Conservation (phyloP, 2,329 filamentous ascomycete species). For the Hymenoscyphus albidus region DNA sequence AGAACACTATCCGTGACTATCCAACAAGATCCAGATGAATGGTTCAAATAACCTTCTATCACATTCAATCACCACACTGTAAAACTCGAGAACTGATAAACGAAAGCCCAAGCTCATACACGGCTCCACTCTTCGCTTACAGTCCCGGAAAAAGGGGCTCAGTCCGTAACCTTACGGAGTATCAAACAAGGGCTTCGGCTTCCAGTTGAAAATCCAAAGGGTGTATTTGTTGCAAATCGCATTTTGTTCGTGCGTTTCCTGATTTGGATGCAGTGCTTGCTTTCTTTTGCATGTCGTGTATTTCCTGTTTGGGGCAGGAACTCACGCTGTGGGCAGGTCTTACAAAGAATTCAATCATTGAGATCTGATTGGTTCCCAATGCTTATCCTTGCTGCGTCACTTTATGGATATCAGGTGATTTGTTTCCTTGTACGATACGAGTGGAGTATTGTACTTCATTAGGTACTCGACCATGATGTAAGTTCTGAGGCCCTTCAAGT, state of each 20-base stretch:
- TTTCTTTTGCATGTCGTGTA: background rate
- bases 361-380: background rate
- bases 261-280: background rate
- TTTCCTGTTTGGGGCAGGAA: background rate
- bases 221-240: background rate
- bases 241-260: background rate
- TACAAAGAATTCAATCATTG: background rate
- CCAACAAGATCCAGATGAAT: too few species aligned
- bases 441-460: too few species aligned
- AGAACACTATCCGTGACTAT: too few species aligned
- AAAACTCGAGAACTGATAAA: background rate
- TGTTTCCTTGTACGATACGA: too few species aligned
- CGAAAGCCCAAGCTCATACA: background rate
- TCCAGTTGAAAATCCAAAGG: background rate
- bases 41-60: too few species aligned
- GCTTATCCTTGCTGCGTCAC: background rate
- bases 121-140: background rate
- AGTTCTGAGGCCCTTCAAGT: too few species aligned
- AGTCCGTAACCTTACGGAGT: background rate
- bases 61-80: too few species aligned
- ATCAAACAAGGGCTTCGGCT: background rate
- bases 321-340: background rate
- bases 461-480: too few species aligned
- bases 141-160: background rate
- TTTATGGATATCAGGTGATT: too few species aligned